phyloP scores from a whole-genome alignment of 2,329 filamentous ascomycete genomes.

The Penicillium digitatum region DNA sequence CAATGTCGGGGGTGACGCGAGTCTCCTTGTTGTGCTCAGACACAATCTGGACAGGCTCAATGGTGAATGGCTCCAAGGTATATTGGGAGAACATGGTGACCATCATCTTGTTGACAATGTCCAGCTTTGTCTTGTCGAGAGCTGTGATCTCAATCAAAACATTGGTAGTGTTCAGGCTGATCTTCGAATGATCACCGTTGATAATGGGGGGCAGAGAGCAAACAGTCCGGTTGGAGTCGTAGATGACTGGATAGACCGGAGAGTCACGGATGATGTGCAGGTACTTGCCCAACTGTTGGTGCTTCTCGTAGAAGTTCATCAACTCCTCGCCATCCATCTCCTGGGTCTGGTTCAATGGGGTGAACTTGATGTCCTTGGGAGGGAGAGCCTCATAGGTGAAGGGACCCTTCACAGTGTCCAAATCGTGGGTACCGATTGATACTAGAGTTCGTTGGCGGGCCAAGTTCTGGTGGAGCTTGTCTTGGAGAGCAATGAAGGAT shows the following conservation, averaged over 20 bases:
- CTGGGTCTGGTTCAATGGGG: constrained; percentile 84
- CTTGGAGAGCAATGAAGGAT: constrained; percentile 95
- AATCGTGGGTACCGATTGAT: constrained; percentile 95
- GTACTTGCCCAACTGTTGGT: constrained; percentile 85
- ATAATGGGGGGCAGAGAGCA: constrained; percentile 97
- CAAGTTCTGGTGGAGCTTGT: constrained; percentile 96
- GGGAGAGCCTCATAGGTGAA: constrained; percentile 94
- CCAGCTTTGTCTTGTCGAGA: constrained; percentile 91
- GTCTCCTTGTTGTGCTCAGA: constrained; percentile 86
- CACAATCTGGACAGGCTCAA: constrained; percentile 88
- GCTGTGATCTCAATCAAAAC: constrained; percentile 97
- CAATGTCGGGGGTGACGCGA: constrained; percentile 74
- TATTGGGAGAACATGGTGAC: constrained; percentile 97
- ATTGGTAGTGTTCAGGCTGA: constrained; percentile 83
- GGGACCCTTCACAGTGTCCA: constrained; percentile 87
- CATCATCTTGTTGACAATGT: constrained; percentile 92
- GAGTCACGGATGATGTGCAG: constrained; percentile 92
- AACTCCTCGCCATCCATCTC: constrained; percentile 82
- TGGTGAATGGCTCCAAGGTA: constrained; percentile 79
- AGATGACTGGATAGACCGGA: constrained; percentile 92
- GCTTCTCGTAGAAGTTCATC: constrained; percentile 91
- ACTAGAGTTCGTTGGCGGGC: constrained; percentile 89
- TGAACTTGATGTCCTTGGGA: constrained; percentile 89
- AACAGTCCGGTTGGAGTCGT: constrained; percentile 79
- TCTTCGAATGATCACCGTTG: constrained; percentile 96